Percentiles rank a stretch among this genome's conserved stretches.
These are phyloP conservation scores for Suillus clintonianus DNA, from an alignment of 768 basidiomycete genomes.

Conservation along the genomic window DNA sequence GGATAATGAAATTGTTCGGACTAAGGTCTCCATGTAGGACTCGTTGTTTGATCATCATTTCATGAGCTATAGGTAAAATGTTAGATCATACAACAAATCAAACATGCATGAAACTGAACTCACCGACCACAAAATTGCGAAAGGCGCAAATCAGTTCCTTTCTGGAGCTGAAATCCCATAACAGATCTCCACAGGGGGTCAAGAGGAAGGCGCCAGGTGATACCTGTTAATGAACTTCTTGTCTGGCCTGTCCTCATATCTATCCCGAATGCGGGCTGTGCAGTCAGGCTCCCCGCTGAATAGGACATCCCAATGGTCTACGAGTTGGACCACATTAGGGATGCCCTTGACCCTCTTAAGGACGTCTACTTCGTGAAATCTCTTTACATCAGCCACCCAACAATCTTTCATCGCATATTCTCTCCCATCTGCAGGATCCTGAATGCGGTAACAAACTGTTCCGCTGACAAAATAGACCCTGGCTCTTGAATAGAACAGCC, in stretches of 20 bases:
- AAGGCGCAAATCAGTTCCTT: slow-evolving; percentile 11
- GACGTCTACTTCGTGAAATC: neutral
- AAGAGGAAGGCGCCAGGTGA: neutral
- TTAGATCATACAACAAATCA: no score
- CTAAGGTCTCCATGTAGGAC: neutral
- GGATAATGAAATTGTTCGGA: neutral
- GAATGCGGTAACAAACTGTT: neutral
- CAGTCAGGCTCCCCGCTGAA: no score
- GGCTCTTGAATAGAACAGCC: neutral
- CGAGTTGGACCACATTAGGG: no score
- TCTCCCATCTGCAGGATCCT: neutral
- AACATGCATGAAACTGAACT: neutral
- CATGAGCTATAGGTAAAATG: neutral
- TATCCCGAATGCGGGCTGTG: no score
- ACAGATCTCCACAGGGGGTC: neutral
- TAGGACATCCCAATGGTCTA: no score
- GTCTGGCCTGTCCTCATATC: neutral
- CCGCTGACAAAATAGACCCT: neutral
- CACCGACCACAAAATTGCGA: slow-evolving; percentile 1
- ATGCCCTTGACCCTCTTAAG: neutral
- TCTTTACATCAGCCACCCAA: neutral
- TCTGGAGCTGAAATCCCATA: no score
- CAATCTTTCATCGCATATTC: neutral
- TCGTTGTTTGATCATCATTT: neutral
- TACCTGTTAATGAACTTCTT: neutral